Base-by-base conservation (phyloP, 2,329 filamentous ascomycete genomes). In the Verticillium klebahnii region DNA sequence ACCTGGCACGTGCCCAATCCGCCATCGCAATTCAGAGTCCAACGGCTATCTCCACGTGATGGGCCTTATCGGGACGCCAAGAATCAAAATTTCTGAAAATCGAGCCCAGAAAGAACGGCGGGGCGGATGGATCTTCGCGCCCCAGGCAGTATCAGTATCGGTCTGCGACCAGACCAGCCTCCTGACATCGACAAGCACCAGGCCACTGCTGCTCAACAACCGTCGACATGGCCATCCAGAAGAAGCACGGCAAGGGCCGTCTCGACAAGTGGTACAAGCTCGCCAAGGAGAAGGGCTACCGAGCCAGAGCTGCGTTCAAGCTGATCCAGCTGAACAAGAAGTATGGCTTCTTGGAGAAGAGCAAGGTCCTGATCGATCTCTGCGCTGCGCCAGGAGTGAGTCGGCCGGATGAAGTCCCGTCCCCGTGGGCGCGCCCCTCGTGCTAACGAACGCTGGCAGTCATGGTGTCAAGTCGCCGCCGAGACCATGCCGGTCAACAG, bases 181-280 rank as follows among this genome's bases (percentile, higher is more conserved):
- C 54, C n/a, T 9, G 15, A 11, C 25, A 56, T 17, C 54, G 54
- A 23, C 15, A 32, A 19, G 29, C n/a, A 56, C 25, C 32, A 56
- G 32, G 54, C 58, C 17, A 17, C 31, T 37, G 11, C 25, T 56
- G 14, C 54, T 34, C 15, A 15, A 25, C 25, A 11, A 55, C 17
- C 50, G 15, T 50, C 63, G 70, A 67, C 62, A 98, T 98, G 95
- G 93, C 92, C 72, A 94, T 98, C 72, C 92, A 98, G 74, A 97
- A 98, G 85, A 98, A 98, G 85, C 91, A 97, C 80, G 94, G 93
- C 80, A 98, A 98, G 82, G 94, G 94, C 77, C 93, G 94, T 86
- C 84, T 97, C 72, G 95, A 99, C 79, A 97, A 98, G 79, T 98
- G 93, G 92, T 99, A 98, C 80, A 94, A 93, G 75, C 88, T 98